Conservation (phyloP, 2,329 filamentous ascomycete genomes). For the Alternaria gansuensis region DNA sequence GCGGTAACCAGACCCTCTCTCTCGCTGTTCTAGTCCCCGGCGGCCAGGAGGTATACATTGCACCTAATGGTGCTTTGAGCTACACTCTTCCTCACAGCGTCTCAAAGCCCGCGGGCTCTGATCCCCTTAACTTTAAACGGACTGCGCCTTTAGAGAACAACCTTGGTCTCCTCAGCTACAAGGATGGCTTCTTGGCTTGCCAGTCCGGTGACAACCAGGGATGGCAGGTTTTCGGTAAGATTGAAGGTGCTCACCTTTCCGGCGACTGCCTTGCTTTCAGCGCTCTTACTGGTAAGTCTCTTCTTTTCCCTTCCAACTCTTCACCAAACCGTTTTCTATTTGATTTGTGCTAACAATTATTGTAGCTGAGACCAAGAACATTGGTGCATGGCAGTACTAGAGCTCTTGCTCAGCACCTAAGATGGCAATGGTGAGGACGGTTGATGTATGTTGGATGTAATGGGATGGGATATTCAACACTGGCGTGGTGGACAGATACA, state of each 20-base stretch:
- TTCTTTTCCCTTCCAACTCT: not conserved
- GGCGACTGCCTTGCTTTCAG: slow-evolving; percentile 49
- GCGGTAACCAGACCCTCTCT: slow-evolving; percentile 43
- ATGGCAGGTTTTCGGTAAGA: slow-evolving; percentile 49
- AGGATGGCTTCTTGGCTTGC: slow-evolving; percentile 49
- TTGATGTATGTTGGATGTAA: slow-evolving; percentile 18
- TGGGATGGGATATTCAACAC: slow-evolving; percentile 3
- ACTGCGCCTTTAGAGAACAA: slow-evolving; percentile 26
- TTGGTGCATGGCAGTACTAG: slow-evolving; percentile 52
- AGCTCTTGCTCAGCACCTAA: not conserved
- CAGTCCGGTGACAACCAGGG: slow-evolving; percentile 35
- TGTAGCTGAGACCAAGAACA: slow-evolving; percentile 32
- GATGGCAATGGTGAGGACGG: not conserved
- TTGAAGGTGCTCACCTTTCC: slow-evolving; percentile 29
- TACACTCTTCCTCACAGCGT: slow-evolving; percentile 67
- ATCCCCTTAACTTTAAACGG: slow-evolving; percentile 60
- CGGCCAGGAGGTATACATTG: slow-evolving; percentile 69
- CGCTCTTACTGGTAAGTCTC: slow-evolving; percentile 43
- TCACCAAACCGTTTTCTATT: too few species aligned
- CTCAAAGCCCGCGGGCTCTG: slow-evolving; percentile 61
- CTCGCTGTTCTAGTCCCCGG: slow-evolving; percentile 66
- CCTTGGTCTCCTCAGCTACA: slow-evolving; percentile 43
- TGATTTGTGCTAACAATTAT: slow-evolving; percentile 17
- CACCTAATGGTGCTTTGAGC: slow-evolving; percentile 62
- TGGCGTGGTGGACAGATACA: slow-evolving; percentile 6